Base-by-base conservation (phyloP, 495 filamentous ascomycete species). In the Penicillium roqueforti region DNA sequence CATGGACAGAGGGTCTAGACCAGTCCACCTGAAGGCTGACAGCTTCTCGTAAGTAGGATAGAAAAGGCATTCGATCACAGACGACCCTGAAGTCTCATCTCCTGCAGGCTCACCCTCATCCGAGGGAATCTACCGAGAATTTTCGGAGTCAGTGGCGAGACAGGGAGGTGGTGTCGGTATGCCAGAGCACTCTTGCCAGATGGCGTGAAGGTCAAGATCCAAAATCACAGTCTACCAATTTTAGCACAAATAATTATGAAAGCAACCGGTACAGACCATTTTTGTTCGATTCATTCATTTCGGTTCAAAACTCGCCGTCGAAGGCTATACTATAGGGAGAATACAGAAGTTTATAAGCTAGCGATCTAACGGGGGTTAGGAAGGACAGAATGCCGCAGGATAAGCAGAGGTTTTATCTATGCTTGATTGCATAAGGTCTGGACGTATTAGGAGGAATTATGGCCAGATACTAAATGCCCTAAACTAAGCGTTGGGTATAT, bases 111-210 rank as follows among this genome's bases (percentile, higher is more conserved):
- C 29, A n/a, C 28, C 18, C 5, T 36, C 19, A 34, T 36, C 44
- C 29, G n/a, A 47, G 28, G 3, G 9, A 8, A 47, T 47, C 28
- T 47, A 9, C 5, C 28, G 38, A 40, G 16, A 3, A 22, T 31
- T 7, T 0, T 19, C 6, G 22, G 23, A 14, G 45, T 55, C 53
- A 13, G 45, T 49, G 20, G 53, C 45, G 28, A 55, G 53, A 49
- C 38, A 55, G 25, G 45, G 37, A 28, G 53, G 53, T 8, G 20
- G 25, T 36, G 37, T 49, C 44, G 37, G 37, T 49, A 55, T 49
- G 23, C 39, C 22, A 55, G 53, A 49, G 28, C 14, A 55, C 26
- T 55, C 45, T 13, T 47, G 37, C 45, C 38, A 55, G 44, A 43
- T 41, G 9, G 20, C 29, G 45, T 55, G 28, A 29, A 29, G 26